Conservation (phyloP, 2,329 filamentous ascomycete genomes). For the Pseudophaeomoniella oleicola region DNA sequence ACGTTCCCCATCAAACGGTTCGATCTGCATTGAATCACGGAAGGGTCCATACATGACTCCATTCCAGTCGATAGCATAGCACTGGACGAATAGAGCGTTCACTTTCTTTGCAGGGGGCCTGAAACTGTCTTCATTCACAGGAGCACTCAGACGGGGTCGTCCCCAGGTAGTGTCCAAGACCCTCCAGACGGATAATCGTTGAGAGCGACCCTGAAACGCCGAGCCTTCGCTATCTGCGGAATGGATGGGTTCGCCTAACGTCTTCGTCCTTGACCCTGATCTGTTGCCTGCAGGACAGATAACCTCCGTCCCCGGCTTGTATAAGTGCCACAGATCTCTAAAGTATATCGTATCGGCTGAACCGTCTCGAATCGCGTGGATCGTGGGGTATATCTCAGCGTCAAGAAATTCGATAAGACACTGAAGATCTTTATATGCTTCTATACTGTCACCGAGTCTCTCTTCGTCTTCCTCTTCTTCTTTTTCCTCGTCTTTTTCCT, state of each 20-base stretch:
- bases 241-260: conserved; percentile 1
- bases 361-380: conserved; percentile 3
- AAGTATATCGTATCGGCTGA: conserved; percentile 5
- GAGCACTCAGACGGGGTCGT: conserved; percentile 7
- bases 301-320: conserved; percentile 6
- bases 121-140: conserved; percentile 3
- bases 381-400: conserved; percentile 6
- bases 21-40: conserved; percentile 11
- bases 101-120: conserved; percentile 5
- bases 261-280: conserved; percentile 1
- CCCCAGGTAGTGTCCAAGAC: conserved; percentile 4
- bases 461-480: background rate
- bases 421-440: conserved; percentile 5
- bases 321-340: conserved; percentile 10
- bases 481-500: background rate
- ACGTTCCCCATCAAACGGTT: conserved; percentile 14
- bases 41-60: conserved; percentile 13
- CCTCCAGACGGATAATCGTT: conserved; percentile 4
- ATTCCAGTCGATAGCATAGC: conserved; percentile 17
- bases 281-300: conserved; percentile 3
- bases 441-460: background rate
- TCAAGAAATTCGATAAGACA: conserved; percentile 10
- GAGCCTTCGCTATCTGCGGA: too few relatives aligned
- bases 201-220: conserved; percentile 5
- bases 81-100: conserved; percentile 9